Evolutionary conservation across 1,284 basidiomycete species (phyloP).

Genomic region (Phaffia rhodozyma): DNA sequence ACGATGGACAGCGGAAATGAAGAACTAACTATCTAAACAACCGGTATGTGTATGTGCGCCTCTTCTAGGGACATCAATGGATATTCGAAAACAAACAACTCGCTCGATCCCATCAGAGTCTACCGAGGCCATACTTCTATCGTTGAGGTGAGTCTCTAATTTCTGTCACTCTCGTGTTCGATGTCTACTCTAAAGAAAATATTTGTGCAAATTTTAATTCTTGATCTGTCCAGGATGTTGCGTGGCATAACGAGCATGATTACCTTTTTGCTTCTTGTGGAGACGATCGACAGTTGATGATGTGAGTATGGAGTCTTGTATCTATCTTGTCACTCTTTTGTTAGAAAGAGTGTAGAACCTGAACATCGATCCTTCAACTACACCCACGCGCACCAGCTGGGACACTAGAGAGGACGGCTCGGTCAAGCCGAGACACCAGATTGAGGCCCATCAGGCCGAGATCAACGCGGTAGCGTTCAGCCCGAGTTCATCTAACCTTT

Average conservation of each 20-base stretch:
- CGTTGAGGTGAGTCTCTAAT: conserved; percentile 56
- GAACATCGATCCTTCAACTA: conserved; percentile 12
- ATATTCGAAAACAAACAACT: conserved; percentile 67
- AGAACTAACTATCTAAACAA: not conserved
- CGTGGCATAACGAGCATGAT: conserved; percentile 81
- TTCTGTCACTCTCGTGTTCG: not conserved
- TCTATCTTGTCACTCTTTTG: not conserved
- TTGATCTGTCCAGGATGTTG: conserved; percentile 67
- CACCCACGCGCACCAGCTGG: conserved; percentile 52
- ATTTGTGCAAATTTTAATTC: conserved; percentile 19
- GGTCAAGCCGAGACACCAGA: conserved; percentile 54
- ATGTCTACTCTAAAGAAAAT: not conserved
- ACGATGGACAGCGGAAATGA: not conserved
- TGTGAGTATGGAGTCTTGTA: conserved; percentile 44
- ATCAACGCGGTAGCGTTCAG: conserved; percentile 86
- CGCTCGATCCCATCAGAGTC: conserved; percentile 65
- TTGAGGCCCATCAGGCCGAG: conserved; percentile 80
- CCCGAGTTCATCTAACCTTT: conserved; percentile 66
- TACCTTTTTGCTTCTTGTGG: conserved; percentile 91
- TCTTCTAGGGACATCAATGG: conserved; percentile 73
- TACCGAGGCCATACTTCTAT: conserved; percentile 82
- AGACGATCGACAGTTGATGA: conserved; percentile 85
- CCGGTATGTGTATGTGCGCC: not conserved
- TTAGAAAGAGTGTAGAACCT: not conserved
- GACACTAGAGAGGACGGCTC: conserved; percentile 61